Percentiles rank a stretch among this genome's conserved stretches.
Evolutionary conservation across 306 rosid genomes (phyloP).

Genomic region (Herpetospermum pedunculosum): DNA sequence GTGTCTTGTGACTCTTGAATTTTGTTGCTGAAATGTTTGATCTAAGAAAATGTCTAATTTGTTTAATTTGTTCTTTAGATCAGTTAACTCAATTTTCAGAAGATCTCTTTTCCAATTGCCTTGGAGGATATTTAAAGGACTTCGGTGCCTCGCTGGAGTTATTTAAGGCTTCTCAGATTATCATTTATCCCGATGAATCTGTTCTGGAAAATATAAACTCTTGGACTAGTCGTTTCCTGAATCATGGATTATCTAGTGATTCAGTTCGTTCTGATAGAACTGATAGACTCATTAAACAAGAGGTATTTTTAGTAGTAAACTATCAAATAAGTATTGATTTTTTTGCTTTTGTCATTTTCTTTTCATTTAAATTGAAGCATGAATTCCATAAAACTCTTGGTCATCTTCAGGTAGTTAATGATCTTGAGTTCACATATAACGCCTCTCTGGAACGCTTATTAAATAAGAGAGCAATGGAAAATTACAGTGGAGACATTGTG

Average conservation of each 20-base stretch:
- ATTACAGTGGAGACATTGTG: conserved; percentile 35
- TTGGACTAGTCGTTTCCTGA: conserved; percentile 49
- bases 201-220: conserved; percentile 36
- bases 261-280: conserved; percentile 16
- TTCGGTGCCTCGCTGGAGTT: conserved; percentile 47
- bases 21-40: not conserved
- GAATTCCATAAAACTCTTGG: not conserved
- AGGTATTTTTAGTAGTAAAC: conserved; percentile 28
- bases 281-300: conserved; percentile 24
- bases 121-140: conserved; percentile 67
- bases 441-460: conserved; percentile 51
- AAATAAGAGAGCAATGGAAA: conserved; percentile 45
- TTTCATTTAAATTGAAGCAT: not conserved
- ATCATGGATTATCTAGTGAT: conserved; percentile 18
- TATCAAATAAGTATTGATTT: not conserved
- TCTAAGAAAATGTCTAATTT: not conserved
- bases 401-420: conserved; percentile 38
- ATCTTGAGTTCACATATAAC: conserved; percentile 42
- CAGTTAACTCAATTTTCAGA: conserved; percentile 48
- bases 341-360: not conserved
- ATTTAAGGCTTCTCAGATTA: conserved; percentile 58
- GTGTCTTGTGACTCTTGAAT: conserved; percentile 16
- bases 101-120: conserved; percentile 37
- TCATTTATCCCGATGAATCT: conserved; percentile 47
- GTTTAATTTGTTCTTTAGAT: conserved; percentile 32